Evolutionary conservation across 176 grass and related monocot species (phyloP).

Genomic region (Zizania latifolia): DNA sequence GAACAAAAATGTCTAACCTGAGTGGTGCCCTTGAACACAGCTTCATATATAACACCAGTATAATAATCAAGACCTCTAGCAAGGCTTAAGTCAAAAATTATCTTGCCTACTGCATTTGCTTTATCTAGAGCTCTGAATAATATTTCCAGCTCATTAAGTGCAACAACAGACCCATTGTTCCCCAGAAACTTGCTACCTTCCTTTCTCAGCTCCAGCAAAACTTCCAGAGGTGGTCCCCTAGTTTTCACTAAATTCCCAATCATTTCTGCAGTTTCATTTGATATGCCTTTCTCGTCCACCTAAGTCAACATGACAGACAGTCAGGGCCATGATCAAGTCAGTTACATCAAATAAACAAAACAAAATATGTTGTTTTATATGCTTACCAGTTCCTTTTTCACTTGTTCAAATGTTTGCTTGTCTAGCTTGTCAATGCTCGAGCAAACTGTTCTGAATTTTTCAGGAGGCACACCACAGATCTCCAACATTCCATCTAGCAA

Average conservation of each 20-base stretch:
- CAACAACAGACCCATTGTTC: constrained; percentile 60
- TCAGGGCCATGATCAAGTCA: not conserved
- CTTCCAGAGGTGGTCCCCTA: constrained; percentile 60
- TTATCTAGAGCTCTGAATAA: constrained; percentile 84
- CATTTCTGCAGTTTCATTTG: constrained; percentile 74
- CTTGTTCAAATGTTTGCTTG: constrained; percentile 85
- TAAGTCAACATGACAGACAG: constrained; percentile 14
- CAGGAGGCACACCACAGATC: constrained; percentile 85
- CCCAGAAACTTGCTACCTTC: constrained; percentile 72
- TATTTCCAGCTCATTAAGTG: constrained; percentile 80
- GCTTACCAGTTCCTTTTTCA: constrained; percentile 88
- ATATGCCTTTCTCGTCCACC: constrained; percentile 94
- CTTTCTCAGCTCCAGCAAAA: constrained; percentile 67
- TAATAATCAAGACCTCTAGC: constrained; percentile 98
- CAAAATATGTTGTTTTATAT: not conserved
- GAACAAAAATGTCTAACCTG: constrained; percentile 47
- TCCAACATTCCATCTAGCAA: constrained; percentile 93
- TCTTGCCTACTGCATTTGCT: constrained; percentile 60
- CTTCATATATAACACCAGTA: constrained; percentile 96
- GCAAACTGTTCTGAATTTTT: constrained; percentile 99
- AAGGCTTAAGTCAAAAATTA: constrained; percentile 95
- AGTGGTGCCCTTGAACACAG: constrained; percentile 84
- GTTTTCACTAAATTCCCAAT: constrained; percentile 85
- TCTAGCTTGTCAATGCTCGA: constrained; percentile 97
- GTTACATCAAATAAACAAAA: constrained; percentile 18